Percentiles rank a stretch among this genome's conserved stretches.
Evolutionary conservation across 495 filamentous ascomycete genomes (phyloP).

Genomic region (Halenospora varia): DNA sequence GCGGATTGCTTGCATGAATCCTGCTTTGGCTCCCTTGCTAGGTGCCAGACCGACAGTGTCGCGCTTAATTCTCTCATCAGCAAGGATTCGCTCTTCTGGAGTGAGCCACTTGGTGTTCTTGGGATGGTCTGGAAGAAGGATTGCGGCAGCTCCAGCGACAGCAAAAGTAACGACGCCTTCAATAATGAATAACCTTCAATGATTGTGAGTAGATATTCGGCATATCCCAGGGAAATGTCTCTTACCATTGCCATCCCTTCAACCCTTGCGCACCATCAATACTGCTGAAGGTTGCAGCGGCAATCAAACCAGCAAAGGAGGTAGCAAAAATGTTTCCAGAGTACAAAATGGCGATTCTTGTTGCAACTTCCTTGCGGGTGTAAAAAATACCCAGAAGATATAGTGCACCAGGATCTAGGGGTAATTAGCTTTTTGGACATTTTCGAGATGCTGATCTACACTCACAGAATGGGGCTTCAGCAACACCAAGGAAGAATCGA

Average conservation of each 20-base stretch:
- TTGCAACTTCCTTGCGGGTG: slow-evolving; percentile 44
- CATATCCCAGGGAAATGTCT: too few relatives aligned
- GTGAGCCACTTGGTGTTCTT: slow-evolving; percentile 50
- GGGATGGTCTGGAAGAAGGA: slow-evolving; percentile 52
- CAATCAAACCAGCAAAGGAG: slow-evolving; percentile 46
- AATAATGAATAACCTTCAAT: slow-evolving; percentile 24
- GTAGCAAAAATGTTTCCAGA: slow-evolving; percentile 37
- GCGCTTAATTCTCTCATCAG: slow-evolving; percentile 23
- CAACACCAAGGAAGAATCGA: slow-evolving; percentile 64
- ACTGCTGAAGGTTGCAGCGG: slow-evolving; percentile 33
- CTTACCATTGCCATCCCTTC: slow-evolving; percentile 32
- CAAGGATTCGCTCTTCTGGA: slow-evolving; percentile 43
- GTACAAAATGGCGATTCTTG: slow-evolving; percentile 41
- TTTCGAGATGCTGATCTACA: too few relatives aligned
- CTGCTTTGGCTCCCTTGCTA: slow-evolving; percentile 1
- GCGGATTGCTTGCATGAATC: slow-evolving; percentile 5
- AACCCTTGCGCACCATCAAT: slow-evolving; percentile 26
- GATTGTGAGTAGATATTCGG: too few relatives aligned
- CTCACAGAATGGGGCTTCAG: slow-evolving; percentile 55
- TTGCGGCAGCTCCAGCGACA: slow-evolving; percentile 29
- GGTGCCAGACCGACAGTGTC: slow-evolving; percentile 17
- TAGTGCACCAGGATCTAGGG: slow-evolving; percentile 41
- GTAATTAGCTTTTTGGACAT: too few relatives aligned
- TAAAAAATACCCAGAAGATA: slow-evolving; percentile 47
- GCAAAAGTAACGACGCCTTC: slow-evolving; percentile 33